These are phyloP conservation scores for Sporothrix sp. DNA, from an alignment of 2,329 filamentous ascomycete species.

Conservation along the genomic window DNA sequence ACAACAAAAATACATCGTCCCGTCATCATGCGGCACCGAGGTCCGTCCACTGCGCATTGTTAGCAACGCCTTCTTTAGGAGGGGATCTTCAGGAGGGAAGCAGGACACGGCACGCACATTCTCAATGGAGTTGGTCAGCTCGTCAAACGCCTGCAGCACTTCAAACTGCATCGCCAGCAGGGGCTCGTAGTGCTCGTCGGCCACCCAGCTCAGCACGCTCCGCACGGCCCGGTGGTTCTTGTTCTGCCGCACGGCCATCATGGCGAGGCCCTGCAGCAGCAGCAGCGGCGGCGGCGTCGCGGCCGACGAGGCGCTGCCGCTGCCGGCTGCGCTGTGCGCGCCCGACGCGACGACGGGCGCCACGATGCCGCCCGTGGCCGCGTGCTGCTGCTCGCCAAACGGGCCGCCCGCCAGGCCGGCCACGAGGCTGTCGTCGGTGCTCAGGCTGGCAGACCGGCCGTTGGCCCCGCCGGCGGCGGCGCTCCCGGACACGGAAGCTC, in stretches of 20 bases:
- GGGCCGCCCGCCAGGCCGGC: not conserved
- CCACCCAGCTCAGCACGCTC: slow-evolving; percentile 70
- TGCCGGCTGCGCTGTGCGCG: slow-evolving; percentile 35
- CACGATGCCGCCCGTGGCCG: not conserved
- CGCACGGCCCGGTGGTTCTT: slow-evolving; percentile 66
- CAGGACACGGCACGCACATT: slow-evolving; percentile 35
- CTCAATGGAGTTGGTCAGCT: slow-evolving; percentile 57
- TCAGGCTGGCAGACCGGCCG: slow-evolving; percentile 5
- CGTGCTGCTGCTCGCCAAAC: not conserved
- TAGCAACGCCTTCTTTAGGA: not conserved
- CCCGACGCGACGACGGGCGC: not conserved
- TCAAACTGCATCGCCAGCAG: slow-evolving; percentile 72
- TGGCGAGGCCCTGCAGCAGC: slow-evolving; percentile 63
- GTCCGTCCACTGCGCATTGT: slow-evolving; percentile 11
- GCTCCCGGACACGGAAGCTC: slow-evolving; percentile 24
- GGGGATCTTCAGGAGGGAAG: not conserved
- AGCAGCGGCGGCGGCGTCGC: slow-evolving; percentile 51
- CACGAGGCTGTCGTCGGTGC: slow-evolving; percentile 6
- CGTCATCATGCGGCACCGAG: not conserved
- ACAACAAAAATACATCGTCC: not conserved
- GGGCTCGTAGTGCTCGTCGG: slow-evolving; percentile 62
- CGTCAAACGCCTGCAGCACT: slow-evolving; percentile 70
- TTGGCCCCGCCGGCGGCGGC: not conserved
- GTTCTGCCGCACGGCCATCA: slow-evolving; percentile 74
- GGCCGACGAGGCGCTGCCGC: slow-evolving; percentile 70